phyloP scores from a whole-genome alignment of 305 asterid genomes.

The Fraxinus baroniana region DNA sequence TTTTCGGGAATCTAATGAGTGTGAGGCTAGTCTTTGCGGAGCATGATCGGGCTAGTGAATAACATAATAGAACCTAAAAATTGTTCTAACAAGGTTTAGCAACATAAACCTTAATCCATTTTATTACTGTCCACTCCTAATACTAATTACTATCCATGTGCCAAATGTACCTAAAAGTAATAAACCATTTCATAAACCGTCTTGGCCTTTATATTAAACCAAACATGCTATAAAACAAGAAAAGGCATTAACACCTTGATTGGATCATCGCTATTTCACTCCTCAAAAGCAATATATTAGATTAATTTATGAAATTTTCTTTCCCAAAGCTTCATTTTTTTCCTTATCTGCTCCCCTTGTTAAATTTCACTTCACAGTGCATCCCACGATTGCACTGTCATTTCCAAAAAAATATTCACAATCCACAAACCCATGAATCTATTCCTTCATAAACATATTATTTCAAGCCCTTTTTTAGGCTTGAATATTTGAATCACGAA shows the following conservation, averaged over 20 bases:
- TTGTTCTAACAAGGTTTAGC: background rate
- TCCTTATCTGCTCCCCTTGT: background rate
- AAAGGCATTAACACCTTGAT: background rate
- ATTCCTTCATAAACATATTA: background rate
- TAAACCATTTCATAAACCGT: background rate
- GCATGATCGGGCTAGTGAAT: background rate
- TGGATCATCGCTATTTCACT: background rate
- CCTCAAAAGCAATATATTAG: background rate
- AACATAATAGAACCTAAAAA: background rate
- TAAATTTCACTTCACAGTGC: background rate
- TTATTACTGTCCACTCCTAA: background rate
- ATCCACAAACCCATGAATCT: background rate
- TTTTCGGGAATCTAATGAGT: background rate
- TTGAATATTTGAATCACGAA: background rate
- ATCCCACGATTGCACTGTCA: background rate
- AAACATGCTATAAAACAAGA: background rate
- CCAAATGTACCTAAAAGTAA: background rate
- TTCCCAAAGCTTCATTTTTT: background rate
- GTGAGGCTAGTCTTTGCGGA: background rate
- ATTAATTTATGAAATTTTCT: background rate
- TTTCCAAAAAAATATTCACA: background rate
- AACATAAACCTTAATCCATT: background rate
- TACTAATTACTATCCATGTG: background rate
- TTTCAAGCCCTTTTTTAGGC: background rate
- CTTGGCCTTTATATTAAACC: background rate